Evolutionary conservation across 768 basidiomycete genomes (phyloP), one percentile per base, ranked within the genome.

Genomic region (Boletus eberwhitei): DNA sequence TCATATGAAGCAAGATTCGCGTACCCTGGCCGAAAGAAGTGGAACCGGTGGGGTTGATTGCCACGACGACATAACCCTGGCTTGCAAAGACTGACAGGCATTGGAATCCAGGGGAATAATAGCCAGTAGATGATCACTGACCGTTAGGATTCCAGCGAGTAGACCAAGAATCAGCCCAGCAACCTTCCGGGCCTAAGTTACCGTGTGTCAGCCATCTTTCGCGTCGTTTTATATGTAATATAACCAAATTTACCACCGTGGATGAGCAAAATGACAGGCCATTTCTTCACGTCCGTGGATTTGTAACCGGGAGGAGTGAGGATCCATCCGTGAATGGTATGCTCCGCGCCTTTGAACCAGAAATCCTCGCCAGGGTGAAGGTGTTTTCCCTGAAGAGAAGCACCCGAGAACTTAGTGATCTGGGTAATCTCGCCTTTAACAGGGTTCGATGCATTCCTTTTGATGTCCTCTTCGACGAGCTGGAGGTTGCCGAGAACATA

Each of bases 31-130:
- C 94, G 61, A 94, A 97, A 0, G 90, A 87, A 4, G 96, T 98
- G 29, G 88, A 90, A 9, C 96, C 96, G 0, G 94, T 96, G 3
- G 96, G 96, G 67, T 98, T 98, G 62, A 97, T 86, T 31, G 87
- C 78, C 38, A 97, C 79, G 12, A 84, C 82, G 62, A 96, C 86
- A 71, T 98, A 99, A 0, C 96, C 93, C 66, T 92, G 89, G 62
- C 85, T 83, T 12, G 92, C 83, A 61, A 92, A 95, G 11, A 88
- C 85, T 88, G 35, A 24, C 13, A 31, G n/a, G 53, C 36, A 53
- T 53, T 16, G 38, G 46, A 36, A 31, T 43, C 14, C 35, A 8
- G 2, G 21, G 32, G 39, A 37, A 34, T 19, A 35, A 1, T 2
- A 41, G 8, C n/a, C 35, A 44, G 43, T 13, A 24, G 21, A 24